A percentile compares a stretch with the other conserved stretches of the same genome.
These are phyloP conservation scores for Entoloma clypeatum DNA, from an alignment of 1,284 basidiomycete species.

Conservation along the genomic window DNA sequence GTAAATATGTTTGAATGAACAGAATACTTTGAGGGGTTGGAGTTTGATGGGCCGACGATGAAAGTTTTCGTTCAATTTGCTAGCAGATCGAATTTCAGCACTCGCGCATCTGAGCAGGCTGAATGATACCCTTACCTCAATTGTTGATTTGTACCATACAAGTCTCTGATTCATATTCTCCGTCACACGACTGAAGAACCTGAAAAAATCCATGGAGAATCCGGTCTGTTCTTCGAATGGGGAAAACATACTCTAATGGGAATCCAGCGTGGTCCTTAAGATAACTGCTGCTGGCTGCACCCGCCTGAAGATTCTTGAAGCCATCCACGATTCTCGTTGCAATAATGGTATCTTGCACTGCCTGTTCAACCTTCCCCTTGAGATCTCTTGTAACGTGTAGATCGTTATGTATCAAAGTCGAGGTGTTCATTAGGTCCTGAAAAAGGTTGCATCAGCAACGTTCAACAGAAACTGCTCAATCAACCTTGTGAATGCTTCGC, in stretches of 20 bases:
- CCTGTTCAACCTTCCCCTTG: constrained; percentile 68
- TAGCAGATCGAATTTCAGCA: constrained; percentile 27
- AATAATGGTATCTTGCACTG: constrained; percentile 71
- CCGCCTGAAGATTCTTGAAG: constrained; percentile 62
- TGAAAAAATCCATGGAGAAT: constrained; percentile 24
- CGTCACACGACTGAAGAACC: constrained; percentile 71
- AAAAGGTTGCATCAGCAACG: not conserved
- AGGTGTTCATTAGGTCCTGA: constrained; percentile 59
- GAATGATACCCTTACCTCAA: constrained; percentile 51
- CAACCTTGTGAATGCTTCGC: constrained; percentile 61
- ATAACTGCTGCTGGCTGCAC: constrained; percentile 59
- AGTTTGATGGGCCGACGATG: constrained; percentile 56
- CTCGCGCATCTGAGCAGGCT: not conserved
- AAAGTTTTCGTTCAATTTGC: constrained; percentile 81
- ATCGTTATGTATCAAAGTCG: constrained; percentile 65
- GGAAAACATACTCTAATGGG: constrained; percentile 66
- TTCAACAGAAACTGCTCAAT: constrained; percentile 8
- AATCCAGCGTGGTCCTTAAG: constrained; percentile 74
- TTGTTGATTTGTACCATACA: constrained; percentile 72
- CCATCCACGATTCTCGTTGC: constrained; percentile 73
- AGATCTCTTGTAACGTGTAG: constrained; percentile 62
- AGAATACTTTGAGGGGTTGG: constrained; percentile 73
- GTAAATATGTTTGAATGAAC: constrained; percentile 5
- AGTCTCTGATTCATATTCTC: constrained; percentile 69
- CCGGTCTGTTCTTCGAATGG: not conserved